Evolutionary conservation across 805 yeast genomes (phyloP).

Genomic region (Hanseniaspora vineae): DNA sequence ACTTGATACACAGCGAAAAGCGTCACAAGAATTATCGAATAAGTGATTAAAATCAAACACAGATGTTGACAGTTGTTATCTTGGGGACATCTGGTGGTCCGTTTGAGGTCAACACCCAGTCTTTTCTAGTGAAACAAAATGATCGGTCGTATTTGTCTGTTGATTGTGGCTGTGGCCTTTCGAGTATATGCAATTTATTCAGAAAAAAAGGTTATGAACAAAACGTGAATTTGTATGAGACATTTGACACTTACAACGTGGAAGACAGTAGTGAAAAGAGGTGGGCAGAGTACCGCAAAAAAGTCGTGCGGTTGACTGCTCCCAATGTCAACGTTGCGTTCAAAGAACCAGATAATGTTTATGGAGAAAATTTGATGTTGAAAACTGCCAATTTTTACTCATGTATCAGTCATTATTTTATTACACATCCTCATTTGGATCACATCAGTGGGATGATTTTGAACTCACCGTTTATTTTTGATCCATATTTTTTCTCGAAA

Average conservation of each 20-base stretch:
- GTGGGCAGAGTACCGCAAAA: slow-evolving; percentile 2
- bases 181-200: slow-evolving; percentile 36
- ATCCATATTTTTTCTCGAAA: slow-evolving; percentile 9
- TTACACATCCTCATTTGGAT: slow-evolving; percentile 80
- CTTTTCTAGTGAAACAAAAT: slow-evolving; percentile 51
- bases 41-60: slow-evolving; percentile 5
- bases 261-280: too few relatives aligned
- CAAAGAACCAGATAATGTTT: background rate
- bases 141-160: slow-evolving; percentile 36
- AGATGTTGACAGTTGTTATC: slow-evolving; percentile 44
- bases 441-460: slow-evolving; percentile 59
- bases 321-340: slow-evolving; percentile 5
- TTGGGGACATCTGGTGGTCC: slow-evolving; percentile 86
- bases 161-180: slow-evolving; percentile 72
- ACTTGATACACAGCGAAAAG: background rate
- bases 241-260: too few relatives aligned
- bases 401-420: slow-evolving; percentile 32
- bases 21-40: background rate
- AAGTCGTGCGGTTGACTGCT: slow-evolving; percentile 10
- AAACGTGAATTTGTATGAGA: background rate
- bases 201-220: slow-evolving; percentile 1
- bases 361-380: slow-evolving; percentile 16
- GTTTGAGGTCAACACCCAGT: slow-evolving; percentile 53
- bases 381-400: slow-evolving; percentile 24
- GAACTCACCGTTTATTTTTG: slow-evolving; percentile 43